Conservation (phyloP, 257 asterid species). For the Nicotiana attenuata region DNA sequence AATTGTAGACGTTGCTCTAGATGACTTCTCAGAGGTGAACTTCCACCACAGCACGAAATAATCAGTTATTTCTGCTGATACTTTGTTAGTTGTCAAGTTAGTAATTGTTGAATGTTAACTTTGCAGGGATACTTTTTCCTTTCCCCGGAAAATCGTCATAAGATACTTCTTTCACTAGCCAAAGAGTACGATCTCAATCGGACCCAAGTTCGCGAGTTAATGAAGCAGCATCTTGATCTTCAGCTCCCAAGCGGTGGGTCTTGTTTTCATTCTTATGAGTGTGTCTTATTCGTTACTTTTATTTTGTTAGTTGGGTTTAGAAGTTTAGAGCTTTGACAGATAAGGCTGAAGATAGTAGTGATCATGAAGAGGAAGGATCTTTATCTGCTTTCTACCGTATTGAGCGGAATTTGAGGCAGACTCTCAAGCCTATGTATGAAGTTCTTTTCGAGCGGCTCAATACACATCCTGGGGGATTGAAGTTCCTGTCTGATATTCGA, state of each 20-base stretch:
- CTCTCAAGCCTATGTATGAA: constrained; percentile 89
- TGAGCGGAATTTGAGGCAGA: constrained; percentile 69
- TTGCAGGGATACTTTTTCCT: constrained; percentile 74
- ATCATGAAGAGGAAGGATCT: constrained; percentile 61
- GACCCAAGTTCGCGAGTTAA: constrained; percentile 62
- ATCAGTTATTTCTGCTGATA: background rate
- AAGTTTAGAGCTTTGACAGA: constrained; percentile 34
- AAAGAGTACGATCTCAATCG: constrained; percentile 82
- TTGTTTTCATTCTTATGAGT: constrained; percentile 13
- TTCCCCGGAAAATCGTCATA: constrained; percentile 46
- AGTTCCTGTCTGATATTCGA: constrained; percentile 73
- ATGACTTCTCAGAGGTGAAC: constrained; percentile 71
- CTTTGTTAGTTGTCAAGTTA: background rate
- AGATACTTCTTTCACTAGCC: constrained; percentile 58
- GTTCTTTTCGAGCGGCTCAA: constrained; percentile 82
- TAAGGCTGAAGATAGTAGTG: constrained; percentile 37
- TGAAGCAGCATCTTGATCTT: constrained; percentile 86
- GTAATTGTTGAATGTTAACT: background rate
- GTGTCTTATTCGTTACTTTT: background rate
- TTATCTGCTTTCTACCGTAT: constrained; percentile 78
- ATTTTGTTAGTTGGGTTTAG: constrained; percentile 12
- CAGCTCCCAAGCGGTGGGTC: constrained; percentile 73
- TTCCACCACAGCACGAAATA: background rate
- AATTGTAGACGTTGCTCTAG: constrained; percentile 68
- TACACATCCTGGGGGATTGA: constrained; percentile 91